Evolutionary conservation across 306 rosid species (phyloP).

Genomic region (Lablab purpureus): DNA sequence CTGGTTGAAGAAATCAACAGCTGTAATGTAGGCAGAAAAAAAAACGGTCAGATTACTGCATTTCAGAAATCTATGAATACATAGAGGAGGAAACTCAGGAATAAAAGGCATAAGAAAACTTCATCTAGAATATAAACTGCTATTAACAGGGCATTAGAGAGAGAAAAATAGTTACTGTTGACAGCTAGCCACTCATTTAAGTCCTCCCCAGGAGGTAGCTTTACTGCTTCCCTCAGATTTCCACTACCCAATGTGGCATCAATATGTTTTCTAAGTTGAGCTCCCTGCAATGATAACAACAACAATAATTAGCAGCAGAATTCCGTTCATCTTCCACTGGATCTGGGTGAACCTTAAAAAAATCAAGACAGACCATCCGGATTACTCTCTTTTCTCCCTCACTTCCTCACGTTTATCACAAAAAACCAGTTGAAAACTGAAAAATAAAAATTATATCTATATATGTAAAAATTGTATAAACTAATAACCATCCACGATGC

Average conservation of each 20-base stretch:
- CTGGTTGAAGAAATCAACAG: conserved; percentile 99
- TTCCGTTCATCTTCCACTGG: conserved; percentile 1
- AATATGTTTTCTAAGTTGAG: conserved; percentile 96
- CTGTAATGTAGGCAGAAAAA: conserved; percentile 55
- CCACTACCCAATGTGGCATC: conserved; percentile 99
- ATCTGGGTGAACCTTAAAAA: conserved; percentile 24
- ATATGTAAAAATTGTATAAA: background rate
- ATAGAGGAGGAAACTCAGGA: conserved; percentile 38
- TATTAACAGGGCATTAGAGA: conserved; percentile 41
- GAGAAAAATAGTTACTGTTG: conserved; percentile 70
- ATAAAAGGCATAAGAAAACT: conserved; percentile 32
- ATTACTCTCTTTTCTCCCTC: background rate
- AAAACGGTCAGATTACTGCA: conserved; percentile 43
- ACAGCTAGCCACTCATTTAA: conserved; percentile 99
- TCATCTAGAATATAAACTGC: conserved; percentile 42
- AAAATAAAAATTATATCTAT: background rate
- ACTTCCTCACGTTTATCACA: background rate
- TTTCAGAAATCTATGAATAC: conserved; percentile 45
- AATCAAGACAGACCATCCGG: conserved; percentile 1
- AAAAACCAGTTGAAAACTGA: background rate
- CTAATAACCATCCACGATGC: conserved; percentile 21
- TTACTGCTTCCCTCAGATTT: conserved; percentile 98
- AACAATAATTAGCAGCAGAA: conserved; percentile 25
- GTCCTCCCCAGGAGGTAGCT: conserved; percentile 99
- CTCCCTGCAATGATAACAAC: conserved; percentile 74